Evolutionary conservation across 1,284 basidiomycete species (phyloP).

Genomic region (Ganoderma multipileum): DNA sequence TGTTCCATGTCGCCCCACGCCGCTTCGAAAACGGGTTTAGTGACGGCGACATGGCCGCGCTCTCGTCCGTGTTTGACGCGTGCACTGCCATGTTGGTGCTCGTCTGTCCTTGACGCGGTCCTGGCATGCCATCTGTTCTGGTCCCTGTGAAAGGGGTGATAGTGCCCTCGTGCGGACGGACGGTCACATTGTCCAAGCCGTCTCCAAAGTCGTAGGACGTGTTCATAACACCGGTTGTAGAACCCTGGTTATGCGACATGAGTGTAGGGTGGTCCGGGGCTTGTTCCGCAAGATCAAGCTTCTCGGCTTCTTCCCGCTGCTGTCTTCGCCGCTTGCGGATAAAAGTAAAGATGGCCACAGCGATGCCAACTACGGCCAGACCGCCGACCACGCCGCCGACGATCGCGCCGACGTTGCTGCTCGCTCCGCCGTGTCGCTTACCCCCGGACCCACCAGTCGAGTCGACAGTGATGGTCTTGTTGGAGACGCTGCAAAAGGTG

Average conservation of each 20-base stretch:
- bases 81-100: not conserved
- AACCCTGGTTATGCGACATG: conserved; percentile 12
- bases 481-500: conserved; percentile 22
- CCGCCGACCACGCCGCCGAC: conserved; percentile 30
- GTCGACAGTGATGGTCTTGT: conserved; percentile 24
- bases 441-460: not conserved
- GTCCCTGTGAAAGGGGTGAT: conserved; percentile 1
- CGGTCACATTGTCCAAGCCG: not conserved
- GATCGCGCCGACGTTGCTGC: conserved; percentile 21
- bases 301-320: not conserved
- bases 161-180: not conserved
- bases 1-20: conserved; percentile 23
- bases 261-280: conserved; percentile 16
- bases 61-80: not conserved
- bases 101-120: not conserved
- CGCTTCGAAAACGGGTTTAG: conserved; percentile 23
- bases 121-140: not conserved
- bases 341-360: conserved; percentile 13
- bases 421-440: not conserved
- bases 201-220: not conserved
- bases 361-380: conserved; percentile 15
- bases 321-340: conserved; percentile 11
- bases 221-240: not conserved
- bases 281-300: conserved; percentile 14
- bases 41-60: too few species aligned